Conservation (phyloP, 768 basidiomycete genomes). For the Suillus placidus region DNA sequence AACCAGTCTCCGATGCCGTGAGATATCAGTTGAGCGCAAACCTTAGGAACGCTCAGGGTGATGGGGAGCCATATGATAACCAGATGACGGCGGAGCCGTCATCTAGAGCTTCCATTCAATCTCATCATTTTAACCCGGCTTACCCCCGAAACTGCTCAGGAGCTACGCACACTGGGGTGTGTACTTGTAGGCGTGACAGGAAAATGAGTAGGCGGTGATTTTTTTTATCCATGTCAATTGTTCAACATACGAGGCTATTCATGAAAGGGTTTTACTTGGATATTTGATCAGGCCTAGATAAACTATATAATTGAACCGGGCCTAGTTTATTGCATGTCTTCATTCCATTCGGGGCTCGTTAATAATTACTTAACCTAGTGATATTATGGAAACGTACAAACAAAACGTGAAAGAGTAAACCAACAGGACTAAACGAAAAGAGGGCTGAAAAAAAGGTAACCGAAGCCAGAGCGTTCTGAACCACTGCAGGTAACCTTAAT, state of each 20-base stretch:
- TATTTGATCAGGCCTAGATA: background rate
- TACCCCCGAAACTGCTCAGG: conserved; percentile 7
- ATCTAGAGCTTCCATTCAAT: background rate
- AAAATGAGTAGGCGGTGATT: conserved; percentile 6
- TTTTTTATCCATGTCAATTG: conserved; percentile 5
- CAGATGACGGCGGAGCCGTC: conserved; percentile 5
- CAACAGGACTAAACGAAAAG: background rate
- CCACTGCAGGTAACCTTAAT: background rate
- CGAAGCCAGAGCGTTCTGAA: background rate
- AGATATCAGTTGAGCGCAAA: conserved; percentile 30
- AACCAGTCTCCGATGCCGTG: conserved; percentile 36
- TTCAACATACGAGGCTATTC: background rate
- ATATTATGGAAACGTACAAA: background rate
- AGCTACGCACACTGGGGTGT: background rate
- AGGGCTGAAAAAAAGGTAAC: background rate
- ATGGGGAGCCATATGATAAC: conserved; percentile 1
- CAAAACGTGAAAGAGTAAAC: conserved; percentile 1
- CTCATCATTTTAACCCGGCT: conserved; percentile 4
- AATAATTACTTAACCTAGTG: conserved; percentile 8
- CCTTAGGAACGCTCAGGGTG: background rate
- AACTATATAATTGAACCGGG: conserved; percentile 7
- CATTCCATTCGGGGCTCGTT: conserved; percentile 3
- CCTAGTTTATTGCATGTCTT: conserved; percentile 8
- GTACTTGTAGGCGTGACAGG: background rate
- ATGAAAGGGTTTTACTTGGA: conserved; percentile 1